These are phyloP conservation scores for Brassica juncea DNA, from an alignment of 345 rosid genomes.

Conservation along the genomic window DNA sequence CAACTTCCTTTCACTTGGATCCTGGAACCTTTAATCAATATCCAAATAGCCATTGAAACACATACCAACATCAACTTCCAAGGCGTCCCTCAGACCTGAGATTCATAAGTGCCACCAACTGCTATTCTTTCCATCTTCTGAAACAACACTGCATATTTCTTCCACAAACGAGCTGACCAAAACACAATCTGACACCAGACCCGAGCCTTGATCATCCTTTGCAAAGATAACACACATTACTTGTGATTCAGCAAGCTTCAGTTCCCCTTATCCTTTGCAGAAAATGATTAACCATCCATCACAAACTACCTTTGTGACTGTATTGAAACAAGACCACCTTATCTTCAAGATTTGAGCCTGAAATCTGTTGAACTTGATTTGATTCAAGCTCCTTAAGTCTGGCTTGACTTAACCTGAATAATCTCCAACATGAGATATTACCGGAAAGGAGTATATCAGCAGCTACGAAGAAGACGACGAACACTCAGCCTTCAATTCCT, in stretches of 20 bases:
- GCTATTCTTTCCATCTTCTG: neutral
- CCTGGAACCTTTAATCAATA: neutral
- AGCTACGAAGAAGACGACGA: neutral
- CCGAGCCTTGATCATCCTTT: neutral
- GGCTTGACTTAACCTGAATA: neutral
- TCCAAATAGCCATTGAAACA: neutral
- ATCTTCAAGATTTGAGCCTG: neutral
- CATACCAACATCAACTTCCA: neutral
- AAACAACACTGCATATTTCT: neutral
- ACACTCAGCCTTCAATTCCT: too few relatives aligned
- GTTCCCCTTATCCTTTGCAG: neutral
- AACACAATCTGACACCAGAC: neutral
- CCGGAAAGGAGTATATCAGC: neutral
- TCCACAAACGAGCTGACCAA: neutral
- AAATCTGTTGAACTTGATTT: neutral
- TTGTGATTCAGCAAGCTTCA: neutral
- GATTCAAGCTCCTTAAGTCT: neutral
- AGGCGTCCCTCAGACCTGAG: neutral
- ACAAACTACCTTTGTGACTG: neutral
- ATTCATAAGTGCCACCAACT: neutral
- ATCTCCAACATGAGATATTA: neutral
- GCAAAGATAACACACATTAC: neutral
- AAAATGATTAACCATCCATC: neutral
- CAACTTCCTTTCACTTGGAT: neutral
- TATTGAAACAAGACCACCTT: neutral